phyloP scores from a whole-genome alignment of 2,329 filamentous ascomycete genomes.

The Parastagonospora avenae region DNA sequence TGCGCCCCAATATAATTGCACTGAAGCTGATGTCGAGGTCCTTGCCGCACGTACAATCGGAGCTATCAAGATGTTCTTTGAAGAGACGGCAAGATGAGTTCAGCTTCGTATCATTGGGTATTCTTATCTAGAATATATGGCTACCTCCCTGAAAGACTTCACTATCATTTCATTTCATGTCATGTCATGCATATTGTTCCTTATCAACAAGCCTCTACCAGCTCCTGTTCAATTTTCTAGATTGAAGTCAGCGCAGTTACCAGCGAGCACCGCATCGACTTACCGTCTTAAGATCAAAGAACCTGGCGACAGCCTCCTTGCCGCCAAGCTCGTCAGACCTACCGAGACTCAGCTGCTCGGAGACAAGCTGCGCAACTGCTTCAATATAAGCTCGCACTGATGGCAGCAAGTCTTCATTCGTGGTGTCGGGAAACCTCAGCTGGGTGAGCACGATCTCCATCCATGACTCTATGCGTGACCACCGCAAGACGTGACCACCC shows the following conservation, averaged over 20 bases:
- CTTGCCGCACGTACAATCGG: too few species aligned
- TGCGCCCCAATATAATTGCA: too few species aligned
- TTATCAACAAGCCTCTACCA: constrained; percentile 1
- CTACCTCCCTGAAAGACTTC: too few species aligned
- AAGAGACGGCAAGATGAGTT: too few species aligned
- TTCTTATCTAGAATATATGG: neutral
- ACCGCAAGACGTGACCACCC: constrained; percentile 16
- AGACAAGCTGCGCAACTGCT: constrained; percentile 11
- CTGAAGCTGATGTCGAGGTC: too few species aligned
- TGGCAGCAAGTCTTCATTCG: constrained; percentile 13
- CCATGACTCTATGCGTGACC: constrained; percentile 15
- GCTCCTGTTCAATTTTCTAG: constrained; percentile 5
- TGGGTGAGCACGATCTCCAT: constrained; percentile 15
- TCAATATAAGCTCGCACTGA: constrained; percentile 13
- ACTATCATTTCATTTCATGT: neutral
- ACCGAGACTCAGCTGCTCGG: constrained; percentile 5
- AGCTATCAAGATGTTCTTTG: too few species aligned
- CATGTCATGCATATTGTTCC: neutral
- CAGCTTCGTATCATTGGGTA: too few species aligned
- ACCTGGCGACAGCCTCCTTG: constrained; percentile 11
- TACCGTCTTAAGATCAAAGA: constrained; percentile 16
- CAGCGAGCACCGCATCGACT: constrained; percentile 3
- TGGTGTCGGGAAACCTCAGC: constrained; percentile 13
- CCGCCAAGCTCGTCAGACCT: constrained; percentile 11
- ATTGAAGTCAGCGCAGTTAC: constrained; percentile 1